Conservation (phyloP, 2,329 filamentous ascomycete species). For the Chalaropsis thielavioides region DNA sequence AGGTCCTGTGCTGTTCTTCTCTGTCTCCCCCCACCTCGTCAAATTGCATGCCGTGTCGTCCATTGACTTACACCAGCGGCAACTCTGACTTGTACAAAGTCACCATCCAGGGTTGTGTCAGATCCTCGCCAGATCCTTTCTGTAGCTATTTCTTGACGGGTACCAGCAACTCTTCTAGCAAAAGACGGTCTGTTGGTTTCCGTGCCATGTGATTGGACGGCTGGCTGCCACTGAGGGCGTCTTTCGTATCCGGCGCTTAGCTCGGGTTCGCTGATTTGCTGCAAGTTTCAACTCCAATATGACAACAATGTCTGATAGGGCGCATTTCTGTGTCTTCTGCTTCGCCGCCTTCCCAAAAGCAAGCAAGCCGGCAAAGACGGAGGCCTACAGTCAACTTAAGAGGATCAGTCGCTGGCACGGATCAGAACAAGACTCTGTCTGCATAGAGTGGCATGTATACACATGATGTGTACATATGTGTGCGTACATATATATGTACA, state of each 20-base stretch:
- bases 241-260: constrained; percentile 4
- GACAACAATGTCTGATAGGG: not conserved
- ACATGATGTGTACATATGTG: not conserved
- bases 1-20: not conserved
- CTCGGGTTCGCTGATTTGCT: not conserved
- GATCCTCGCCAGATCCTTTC: not conserved
- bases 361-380: too few relatives aligned
- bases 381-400: too few relatives aligned
- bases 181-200: not conserved
- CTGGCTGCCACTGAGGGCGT: not conserved
- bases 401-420: too few relatives aligned
- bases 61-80: not conserved
- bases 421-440: not conserved
- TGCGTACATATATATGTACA: not conserved
- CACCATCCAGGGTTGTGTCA: not conserved
- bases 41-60: not conserved
- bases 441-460: not conserved
- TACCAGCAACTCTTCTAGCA: not conserved
- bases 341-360: too few relatives aligned
- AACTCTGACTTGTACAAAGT: not conserved
- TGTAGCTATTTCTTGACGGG: not conserved
- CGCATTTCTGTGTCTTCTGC: not conserved
- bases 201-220: constrained; percentile 5
- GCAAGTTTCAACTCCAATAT: not conserved
- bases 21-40: not conserved